These are phyloP conservation scores for Chenopodium suecicum DNA, from an alignment of 148 eudicot genomes.

Conservation along the genomic window DNA sequence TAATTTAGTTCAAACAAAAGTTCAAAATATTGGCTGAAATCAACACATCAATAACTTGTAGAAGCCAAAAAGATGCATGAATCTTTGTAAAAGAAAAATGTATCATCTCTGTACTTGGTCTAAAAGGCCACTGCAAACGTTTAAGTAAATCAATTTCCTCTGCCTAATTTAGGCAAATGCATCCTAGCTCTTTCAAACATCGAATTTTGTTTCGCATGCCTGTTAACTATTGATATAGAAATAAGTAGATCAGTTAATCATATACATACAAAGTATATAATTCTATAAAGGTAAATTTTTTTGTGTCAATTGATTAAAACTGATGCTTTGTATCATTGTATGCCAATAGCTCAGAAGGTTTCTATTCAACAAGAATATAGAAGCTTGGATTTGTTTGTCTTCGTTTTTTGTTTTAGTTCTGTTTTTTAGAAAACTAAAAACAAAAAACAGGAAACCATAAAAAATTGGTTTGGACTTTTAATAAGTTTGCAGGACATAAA, in stretches of 20 bases:
- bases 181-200: background rate
- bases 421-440: no score
- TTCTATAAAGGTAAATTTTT: no score
- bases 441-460: no score
- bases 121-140: background rate
- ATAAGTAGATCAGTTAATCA: background rate
- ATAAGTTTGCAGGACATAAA: no score
- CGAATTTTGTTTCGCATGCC: background rate
- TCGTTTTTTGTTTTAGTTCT: no score
- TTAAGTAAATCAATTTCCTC: background rate
- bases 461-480: no score
- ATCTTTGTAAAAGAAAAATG: background rate
- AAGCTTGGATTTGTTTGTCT: no score
- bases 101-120: background rate
- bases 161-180: background rate
- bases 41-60: background rate
- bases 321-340: no score
- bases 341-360: no score
- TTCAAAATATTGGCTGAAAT: background rate
- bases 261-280: no score
- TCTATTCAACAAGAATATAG: no score
- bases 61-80: background rate
- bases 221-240: background rate
- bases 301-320: no score
- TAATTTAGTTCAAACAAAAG: background rate